These are phyloP conservation scores for Chytriomyces sp. DNA, from an alignment of 192 early-diverging fungal species.

Conservation along the genomic window DNA sequence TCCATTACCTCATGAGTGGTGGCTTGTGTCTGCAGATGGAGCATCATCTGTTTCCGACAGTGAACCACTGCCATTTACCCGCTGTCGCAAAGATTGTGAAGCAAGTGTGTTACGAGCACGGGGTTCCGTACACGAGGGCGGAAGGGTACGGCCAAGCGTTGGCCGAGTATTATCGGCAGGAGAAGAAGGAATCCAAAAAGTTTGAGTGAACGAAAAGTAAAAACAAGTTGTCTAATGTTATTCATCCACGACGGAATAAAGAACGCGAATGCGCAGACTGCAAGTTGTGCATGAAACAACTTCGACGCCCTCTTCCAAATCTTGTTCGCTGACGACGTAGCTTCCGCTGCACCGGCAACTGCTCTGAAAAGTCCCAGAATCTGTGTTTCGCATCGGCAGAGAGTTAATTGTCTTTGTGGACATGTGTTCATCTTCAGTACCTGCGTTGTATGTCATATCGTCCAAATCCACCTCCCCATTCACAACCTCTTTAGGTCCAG, in stretches of 20 bases:
- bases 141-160: constrained; percentile 17
- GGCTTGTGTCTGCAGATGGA: constrained; percentile 86
- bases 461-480: constrained; percentile 32
- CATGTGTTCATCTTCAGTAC: neutral
- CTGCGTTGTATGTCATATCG: constrained; percentile 29
- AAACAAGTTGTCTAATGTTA: no score
- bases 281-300: constrained; percentile 18
- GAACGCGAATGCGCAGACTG: constrained; percentile 12
- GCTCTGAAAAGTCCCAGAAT: no score
- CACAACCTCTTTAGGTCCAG: neutral
- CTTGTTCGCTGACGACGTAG: no score
- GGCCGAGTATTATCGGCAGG: constrained; percentile 5
- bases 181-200: no score
- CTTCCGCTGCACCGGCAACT: no score
- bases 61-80: constrained; percentile 23
- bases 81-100: constrained; percentile 6
- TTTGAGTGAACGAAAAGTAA: no score
- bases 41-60: constrained; percentile 82
- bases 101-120: neutral
- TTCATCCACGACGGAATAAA: neutral
- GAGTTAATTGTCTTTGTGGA: neutral
- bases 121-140: constrained; percentile 13
- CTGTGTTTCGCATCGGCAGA: constrained; percentile 13
- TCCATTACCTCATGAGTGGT: constrained; percentile 62
- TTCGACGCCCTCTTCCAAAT: constrained; percentile 15